These are phyloP conservation scores for Diplodia mutila DNA, from an alignment of 2,329 filamentous ascomycete species.

Conservation along the genomic window DNA sequence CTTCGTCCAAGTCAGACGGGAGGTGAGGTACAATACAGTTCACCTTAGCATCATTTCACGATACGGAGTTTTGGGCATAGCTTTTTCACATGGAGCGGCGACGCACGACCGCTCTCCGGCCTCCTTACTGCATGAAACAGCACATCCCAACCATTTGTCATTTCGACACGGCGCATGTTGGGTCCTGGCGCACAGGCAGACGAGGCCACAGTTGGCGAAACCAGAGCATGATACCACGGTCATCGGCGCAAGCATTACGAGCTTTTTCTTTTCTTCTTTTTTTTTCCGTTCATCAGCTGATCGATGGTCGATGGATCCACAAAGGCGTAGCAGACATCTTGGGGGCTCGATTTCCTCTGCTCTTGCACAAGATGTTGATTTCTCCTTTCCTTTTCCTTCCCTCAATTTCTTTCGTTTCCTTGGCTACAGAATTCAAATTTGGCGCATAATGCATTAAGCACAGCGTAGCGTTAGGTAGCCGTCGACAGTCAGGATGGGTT, in stretches of 20 bases:
- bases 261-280: neutral
- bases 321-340: slow-evolving; percentile 4
- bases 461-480: neutral
- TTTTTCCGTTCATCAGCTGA: neutral
- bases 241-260: slow-evolving; percentile 24
- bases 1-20: neutral
- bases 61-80: slow-evolving; percentile 24
- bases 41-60: slow-evolving; percentile 15
- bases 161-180: slow-evolving; percentile 22
- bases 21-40: neutral
- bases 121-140: slow-evolving; percentile 20
- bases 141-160: slow-evolving; percentile 22
- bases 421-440: neutral
- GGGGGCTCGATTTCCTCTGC: slow-evolving; percentile 1
- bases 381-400: neutral
- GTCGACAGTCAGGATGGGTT: neutral
- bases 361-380: slow-evolving; percentile 1
- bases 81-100: slow-evolving; percentile 16
- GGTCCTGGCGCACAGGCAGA: slow-evolving; percentile 25
- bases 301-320: neutral
- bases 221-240: slow-evolving; percentile 26
- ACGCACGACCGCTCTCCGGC: slow-evolving; percentile 11
- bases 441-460: neutral
- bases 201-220: slow-evolving; percentile 12
- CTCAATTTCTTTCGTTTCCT: neutral